Evolutionary conservation across 2,329 filamentous ascomycete species (phyloP), one percentile per base, ranked within the genome.

Genomic region (Xylaria polymorpha): DNA sequence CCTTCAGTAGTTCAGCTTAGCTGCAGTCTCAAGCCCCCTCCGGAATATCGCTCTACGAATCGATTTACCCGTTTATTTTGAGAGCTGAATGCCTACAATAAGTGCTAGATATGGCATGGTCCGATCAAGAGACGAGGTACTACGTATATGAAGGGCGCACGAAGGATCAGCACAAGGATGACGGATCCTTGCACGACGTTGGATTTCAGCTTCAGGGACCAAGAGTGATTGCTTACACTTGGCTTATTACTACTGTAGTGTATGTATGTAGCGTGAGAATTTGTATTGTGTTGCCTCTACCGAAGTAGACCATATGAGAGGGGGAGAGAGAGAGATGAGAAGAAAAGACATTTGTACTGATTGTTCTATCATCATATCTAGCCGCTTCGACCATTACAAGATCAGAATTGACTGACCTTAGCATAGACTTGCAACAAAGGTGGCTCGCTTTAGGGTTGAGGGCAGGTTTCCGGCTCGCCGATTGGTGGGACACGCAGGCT

Each of bases 101-200:
- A 56, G 35, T 39, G n/a, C 53, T 22, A 32, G 9, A 20, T 39
- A 39, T 14, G 10, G 15, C 50, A 53, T n/a, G 32, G 32, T 39
- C 35, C 20, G 35, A 39, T 56, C 50, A 32, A 32, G 9, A 53
- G 7, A 53, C 20, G 18, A 56, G 5, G 14, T 20, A n/a, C 7
- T 14, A 15, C 29, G 7, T 22, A 56, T 44, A 32, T 25, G n/a
- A n/a, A n/a, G n/a, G 41, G 50, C 35, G 37, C 58, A 39, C 37
- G 10, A 58, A 48, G 22, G 66, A 68, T 68, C 62, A 61, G 50
- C 66, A 46, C 66, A 61, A 58, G 66, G 66, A 61, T 68, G 7
- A 14, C 35, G 37, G 15, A 57, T 43, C 66, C 50, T 48, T 32
- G 60, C 37, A 20, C 41, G 43, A 46, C 43, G 60, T 64, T 64